Conservation (phyloP, 805 yeast genomes). For the Ogataea sp. region DNA sequence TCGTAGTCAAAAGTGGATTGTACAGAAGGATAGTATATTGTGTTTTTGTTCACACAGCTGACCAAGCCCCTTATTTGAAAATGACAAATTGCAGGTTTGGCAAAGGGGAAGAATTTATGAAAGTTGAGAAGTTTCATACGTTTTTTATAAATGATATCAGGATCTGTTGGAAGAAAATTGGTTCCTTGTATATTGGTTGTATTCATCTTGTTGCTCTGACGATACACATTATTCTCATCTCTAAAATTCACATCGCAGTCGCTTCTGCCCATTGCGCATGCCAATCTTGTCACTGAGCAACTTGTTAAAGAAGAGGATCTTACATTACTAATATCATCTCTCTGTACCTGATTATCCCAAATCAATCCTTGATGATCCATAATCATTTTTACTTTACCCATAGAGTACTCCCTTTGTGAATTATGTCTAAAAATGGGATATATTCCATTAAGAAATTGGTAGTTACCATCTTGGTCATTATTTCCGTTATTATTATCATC, state of each 20-base stretch:
- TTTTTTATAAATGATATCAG: slow-evolving; percentile 7
- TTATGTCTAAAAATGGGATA: not conserved
- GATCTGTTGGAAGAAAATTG: not conserved
- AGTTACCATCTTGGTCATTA: not conserved
- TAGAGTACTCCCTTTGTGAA: not conserved
- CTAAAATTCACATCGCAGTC: slow-evolving; percentile 16
- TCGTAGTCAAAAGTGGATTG: slow-evolving; percentile 3
- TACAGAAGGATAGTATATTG: slow-evolving; percentile 15
- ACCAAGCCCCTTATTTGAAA: slow-evolving; percentile 50
- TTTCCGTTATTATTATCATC: too few species aligned
- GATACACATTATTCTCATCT: not conserved
- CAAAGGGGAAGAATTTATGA: slow-evolving; percentile 30
- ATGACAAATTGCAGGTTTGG: slow-evolving; percentile 45
- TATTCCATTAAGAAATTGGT: not conserved
- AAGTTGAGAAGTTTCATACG: slow-evolving; percentile 27
- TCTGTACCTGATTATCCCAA: slow-evolving; percentile 17
- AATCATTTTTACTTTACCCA: not conserved
- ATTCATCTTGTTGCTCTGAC: not conserved
- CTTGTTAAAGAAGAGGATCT: slow-evolving; percentile 16
- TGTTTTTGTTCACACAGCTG: slow-evolving; percentile 26
- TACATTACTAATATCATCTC: slow-evolving; percentile 13
- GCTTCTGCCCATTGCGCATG: too few species aligned
- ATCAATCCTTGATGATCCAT: slow-evolving; percentile 24
- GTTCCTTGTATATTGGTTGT: too few species aligned
- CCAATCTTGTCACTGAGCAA: too few species aligned